Conservation (phyloP, 495 filamentous ascomycete species). For the Emericellopsis terricola region DNA sequence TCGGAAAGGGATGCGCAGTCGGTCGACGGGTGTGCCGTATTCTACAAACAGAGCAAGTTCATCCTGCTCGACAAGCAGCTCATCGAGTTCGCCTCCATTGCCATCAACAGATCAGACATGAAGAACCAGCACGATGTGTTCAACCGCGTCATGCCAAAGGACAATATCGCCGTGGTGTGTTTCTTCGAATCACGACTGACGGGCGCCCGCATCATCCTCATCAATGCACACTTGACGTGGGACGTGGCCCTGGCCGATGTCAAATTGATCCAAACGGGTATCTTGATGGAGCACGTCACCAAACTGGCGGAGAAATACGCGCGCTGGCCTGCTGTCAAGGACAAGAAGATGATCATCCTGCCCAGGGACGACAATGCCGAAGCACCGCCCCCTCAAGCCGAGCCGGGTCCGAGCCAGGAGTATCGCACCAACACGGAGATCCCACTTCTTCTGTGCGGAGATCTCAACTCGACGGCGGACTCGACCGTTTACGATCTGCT, state of each 20-base stretch:
- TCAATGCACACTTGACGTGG: slow-evolving; percentile 90
- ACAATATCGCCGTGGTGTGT: slow-evolving; percentile 79
- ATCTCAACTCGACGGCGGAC: slow-evolving; percentile 79
- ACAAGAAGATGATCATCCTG: slow-evolving; percentile 59
- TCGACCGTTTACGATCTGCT: slow-evolving; percentile 83
- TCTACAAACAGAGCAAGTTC: slow-evolving; percentile 86
- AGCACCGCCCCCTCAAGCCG: slow-evolving; percentile 14
- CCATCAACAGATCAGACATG: slow-evolving; percentile 85
- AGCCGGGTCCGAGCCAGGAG: slow-evolving; percentile 39
- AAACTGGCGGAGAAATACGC: slow-evolving; percentile 70
- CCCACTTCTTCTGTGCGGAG: slow-evolving; percentile 78
- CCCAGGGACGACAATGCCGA: slow-evolving; percentile 35
- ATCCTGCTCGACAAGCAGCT: slow-evolving; percentile 83
- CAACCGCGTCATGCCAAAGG: slow-evolving; percentile 93
- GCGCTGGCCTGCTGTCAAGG: slow-evolving; percentile 52
- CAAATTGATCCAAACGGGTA: slow-evolving; percentile 85
- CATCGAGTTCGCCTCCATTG: slow-evolving; percentile 78
- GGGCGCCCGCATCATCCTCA: slow-evolving; percentile 74
- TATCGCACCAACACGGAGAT: slow-evolving; percentile 76
- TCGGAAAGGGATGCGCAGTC: slow-evolving; percentile 64
- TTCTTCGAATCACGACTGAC: slow-evolving; percentile 85
- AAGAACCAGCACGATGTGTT: slow-evolving; percentile 92
- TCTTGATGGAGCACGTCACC: slow-evolving; percentile 77
- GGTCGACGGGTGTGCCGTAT: slow-evolving; percentile 91
- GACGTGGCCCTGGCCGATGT: slow-evolving; percentile 80